These are phyloP conservation scores for Debaryomyces subglobosus DNA, from an alignment of 1,139 yeast genomes.

Conservation along the genomic window DNA sequence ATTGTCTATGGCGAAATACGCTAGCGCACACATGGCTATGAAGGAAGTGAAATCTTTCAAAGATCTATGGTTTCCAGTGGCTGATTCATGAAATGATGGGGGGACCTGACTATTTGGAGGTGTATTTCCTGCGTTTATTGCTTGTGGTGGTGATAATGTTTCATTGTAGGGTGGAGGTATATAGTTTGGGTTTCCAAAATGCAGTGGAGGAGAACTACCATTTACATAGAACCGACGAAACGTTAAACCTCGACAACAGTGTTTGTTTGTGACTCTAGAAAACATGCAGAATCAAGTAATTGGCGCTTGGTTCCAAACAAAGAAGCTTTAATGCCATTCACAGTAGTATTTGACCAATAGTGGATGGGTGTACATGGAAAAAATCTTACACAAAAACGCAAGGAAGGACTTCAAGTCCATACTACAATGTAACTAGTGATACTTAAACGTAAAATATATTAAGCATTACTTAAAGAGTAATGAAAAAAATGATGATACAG, in stretches of 20 bases:
- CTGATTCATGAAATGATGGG: conserved; percentile 1
- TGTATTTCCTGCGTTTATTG: not conserved
- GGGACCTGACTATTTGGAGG: not conserved
- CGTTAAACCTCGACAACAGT: conserved; percentile 4
- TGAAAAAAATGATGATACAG: conserved; percentile 14
- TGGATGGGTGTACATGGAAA: conserved; percentile 6
- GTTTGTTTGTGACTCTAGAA: conserved; percentile 10
- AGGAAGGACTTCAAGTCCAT: not conserved
- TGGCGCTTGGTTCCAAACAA: not conserved
- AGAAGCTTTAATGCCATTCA: not conserved
- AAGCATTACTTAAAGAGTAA: conserved; percentile 11
- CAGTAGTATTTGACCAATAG: not conserved
- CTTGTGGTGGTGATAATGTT: not conserved
- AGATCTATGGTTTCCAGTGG: conserved; percentile 1
- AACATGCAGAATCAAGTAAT: conserved; percentile 4
- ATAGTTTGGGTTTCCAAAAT: conserved; percentile 19
- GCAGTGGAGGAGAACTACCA: conserved; percentile 20
- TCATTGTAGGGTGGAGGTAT: conserved; percentile 21
- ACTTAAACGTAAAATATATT: conserved; percentile 12
- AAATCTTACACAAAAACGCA: conserved; percentile 12
- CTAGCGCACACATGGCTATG: conserved; percentile 41
- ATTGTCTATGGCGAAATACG: conserved; percentile 57
- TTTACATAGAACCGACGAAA: conserved; percentile 4
- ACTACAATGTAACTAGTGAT: conserved; percentile 1
- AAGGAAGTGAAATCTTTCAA: conserved; percentile 37